Conservation (phyloP, 306 rosid genomes). For the Luffa acutangula region DNA sequence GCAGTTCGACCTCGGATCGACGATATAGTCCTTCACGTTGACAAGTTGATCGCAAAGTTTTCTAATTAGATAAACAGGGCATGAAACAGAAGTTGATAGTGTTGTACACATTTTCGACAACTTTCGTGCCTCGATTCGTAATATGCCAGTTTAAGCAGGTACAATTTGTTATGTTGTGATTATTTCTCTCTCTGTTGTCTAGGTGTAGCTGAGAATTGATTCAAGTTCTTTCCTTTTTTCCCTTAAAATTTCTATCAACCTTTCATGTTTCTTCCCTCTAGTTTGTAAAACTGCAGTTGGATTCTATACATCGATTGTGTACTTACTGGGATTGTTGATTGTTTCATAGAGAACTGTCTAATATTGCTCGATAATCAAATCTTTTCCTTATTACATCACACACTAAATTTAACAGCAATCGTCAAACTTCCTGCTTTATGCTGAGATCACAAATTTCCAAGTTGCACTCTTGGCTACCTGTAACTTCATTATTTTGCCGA, state of each 20-base stretch:
- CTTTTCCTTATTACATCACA: not conserved
- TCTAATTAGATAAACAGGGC: conserved; percentile 18
- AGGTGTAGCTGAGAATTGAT: not conserved
- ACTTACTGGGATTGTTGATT: not conserved
- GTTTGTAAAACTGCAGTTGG: not conserved
- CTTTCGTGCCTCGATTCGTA: not conserved
- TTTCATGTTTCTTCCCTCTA: not conserved
- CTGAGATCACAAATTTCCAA: no score
- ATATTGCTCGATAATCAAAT: not conserved
- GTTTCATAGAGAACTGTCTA: not conserved
- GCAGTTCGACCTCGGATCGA: conserved; percentile 77
- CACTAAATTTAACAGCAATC: no score
- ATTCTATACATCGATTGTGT: not conserved
- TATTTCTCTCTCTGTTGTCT: not conserved
- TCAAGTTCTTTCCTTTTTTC: not conserved
- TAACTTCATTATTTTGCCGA: no score
- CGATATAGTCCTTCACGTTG: conserved; percentile 83
- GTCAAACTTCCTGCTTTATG: no score
- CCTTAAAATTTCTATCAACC: not conserved
- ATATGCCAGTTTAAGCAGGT: not conserved
- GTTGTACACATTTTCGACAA: not conserved
- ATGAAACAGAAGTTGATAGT: not conserved
- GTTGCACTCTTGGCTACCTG: no score
- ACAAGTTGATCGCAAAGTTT: conserved; percentile 86
- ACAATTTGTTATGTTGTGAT: not conserved